Evolutionary conservation across 2,329 filamentous ascomycete species (phyloP), one percentile per base, ranked within the genome.

Genomic region (Penicillium capsulatum): DNA sequence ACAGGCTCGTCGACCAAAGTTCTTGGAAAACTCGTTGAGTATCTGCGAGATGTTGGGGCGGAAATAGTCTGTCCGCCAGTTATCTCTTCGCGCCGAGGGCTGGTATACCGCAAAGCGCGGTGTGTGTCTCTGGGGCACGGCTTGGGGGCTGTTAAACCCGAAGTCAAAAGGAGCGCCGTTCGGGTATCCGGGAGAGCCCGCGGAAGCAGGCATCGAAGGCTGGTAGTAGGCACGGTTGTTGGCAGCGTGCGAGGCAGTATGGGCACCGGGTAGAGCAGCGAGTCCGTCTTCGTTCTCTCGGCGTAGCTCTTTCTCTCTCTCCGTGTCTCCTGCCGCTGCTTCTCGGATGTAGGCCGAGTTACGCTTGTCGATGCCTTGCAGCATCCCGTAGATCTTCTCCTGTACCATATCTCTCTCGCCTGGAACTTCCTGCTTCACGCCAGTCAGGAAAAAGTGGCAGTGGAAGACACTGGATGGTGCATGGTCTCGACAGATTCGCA

Each of bases 401-500:
- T 94, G 86, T 53, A 94, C 82, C 53, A 83, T 70, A 52, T 83
- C 82, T 54, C 83, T 88, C 40, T 91, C 73, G 3, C 83, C 83
- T 31, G 73, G 66, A 68, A 53, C 50, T 14, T 63, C 51, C 41
- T 82, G 72, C 51, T 85, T 83, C 6, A 88, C 78, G 1, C 84
- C 80, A 0, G 91, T 97, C 51, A 96, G 86, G 66, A 88, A 96
- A 72, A 96, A 96, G 62, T 94, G 90, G 71, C 90, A 96, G 16
- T 86, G 86, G 7, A 96, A 86, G 19, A 86, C 84, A 59, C 92
- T 87, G 0, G 86, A 85, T 1, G 91, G 91, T 7, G 91, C 90
- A 34, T 81, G 84, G 64, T 96, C 87, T 54, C 88, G 80, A 67
- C 91, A 95, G 55, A 96, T 94, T 33, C 89, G 80, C 42, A 96